phyloP scores from a whole-genome alignment of 139 green algal species.

The Picochlorum costavermella region DNA sequence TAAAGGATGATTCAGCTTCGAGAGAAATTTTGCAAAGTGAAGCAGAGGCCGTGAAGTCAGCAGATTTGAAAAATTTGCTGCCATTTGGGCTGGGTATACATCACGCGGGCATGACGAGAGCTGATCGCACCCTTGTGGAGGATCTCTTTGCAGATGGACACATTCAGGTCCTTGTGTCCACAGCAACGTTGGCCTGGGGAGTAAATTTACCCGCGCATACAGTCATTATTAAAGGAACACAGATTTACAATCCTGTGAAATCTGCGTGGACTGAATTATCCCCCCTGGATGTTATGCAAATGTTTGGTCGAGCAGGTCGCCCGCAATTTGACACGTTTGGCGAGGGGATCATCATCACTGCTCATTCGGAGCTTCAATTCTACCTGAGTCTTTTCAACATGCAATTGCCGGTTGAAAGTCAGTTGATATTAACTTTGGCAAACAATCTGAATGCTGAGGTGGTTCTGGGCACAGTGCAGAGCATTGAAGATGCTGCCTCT shows the following conservation, averaged over 20 bases:
- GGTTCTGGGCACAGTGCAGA: slow-evolving; percentile 82
- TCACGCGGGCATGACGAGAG: slow-evolving; percentile 88
- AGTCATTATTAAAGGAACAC: slow-evolving; percentile 99
- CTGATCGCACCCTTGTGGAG: slow-evolving; percentile 91
- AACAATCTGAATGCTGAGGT: slow-evolving; percentile 97
- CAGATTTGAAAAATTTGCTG: slow-evolving; percentile 83
- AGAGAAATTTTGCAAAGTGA: slow-evolving; percentile 86
- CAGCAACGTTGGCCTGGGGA: slow-evolving; percentile 95
- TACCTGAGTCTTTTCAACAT: slow-evolving; percentile 97
- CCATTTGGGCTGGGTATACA: slow-evolving; percentile 95
- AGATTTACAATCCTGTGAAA: slow-evolving; percentile 95
- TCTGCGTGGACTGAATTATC: slow-evolving; percentile 83
- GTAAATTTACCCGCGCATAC: slow-evolving; percentile 98
- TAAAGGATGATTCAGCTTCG: slow-evolving; percentile 68
- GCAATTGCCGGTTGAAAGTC: slow-evolving; percentile 96
- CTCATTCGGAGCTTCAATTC: slow-evolving; percentile 90
- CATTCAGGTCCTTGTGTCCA: slow-evolving; percentile 94
- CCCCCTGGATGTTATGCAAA: slow-evolving; percentile 97
- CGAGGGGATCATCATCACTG: slow-evolving; percentile 95
- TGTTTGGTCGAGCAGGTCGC: slow-evolving; percentile 92
- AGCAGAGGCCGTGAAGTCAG: slow-evolving; percentile 72
- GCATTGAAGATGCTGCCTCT: slow-evolving; percentile 67
- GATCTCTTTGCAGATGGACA: slow-evolving; percentile 95
- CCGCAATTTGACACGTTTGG: slow-evolving; percentile 94
- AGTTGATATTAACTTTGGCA: slow-evolving; percentile 76